Conservation (phyloP, 495 filamentous ascomycete genomes). For the Neurospora terricola region DNA sequence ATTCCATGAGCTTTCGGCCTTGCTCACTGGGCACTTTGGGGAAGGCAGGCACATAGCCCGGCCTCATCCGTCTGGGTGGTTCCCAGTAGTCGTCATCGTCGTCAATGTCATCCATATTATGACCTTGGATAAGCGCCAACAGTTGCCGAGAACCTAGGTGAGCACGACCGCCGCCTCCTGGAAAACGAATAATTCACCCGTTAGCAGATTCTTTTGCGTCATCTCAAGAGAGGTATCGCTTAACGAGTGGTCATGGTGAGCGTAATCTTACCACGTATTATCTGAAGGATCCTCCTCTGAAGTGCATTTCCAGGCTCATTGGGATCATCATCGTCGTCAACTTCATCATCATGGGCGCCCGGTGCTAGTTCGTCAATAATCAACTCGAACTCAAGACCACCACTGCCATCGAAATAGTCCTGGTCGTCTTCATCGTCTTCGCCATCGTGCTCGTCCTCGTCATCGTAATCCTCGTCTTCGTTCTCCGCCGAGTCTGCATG, state of each 20-base stretch:
- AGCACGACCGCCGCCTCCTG: conserved; percentile 8
- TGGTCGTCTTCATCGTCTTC: conserved; percentile 38
- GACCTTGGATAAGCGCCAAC: neutral
- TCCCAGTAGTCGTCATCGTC: conserved; percentile 24
- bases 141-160: neutral
- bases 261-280: conserved; percentile 15
- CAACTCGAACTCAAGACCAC: conserved; percentile 23
- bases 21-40: conserved; percentile 71
- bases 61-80: conserved; percentile 12
- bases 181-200: conserved; percentile 9
- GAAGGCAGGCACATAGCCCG: conserved; percentile 38
- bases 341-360: neutral
- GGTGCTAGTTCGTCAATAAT: conserved; percentile 13
- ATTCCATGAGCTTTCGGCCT: conserved; percentile 66
- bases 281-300: conserved; percentile 20
- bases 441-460: conserved; percentile 43
- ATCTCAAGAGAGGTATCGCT: conserved; percentile 19
- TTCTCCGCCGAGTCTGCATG: conserved; percentile 7
- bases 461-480: conserved; percentile 25
- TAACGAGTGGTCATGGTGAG: neutral
- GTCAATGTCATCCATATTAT: conserved; percentile 6
- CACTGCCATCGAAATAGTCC: conserved; percentile 30
- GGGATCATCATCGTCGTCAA: neutral
- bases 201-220: conserved; percentile 6
- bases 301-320: conserved; percentile 5